Percentiles rank a stretch among this genome's conserved stretches.
Conservation (phyloP, 2,329 filamentous ascomycete genomes). For the Pestalotiopsis sp. region DNA sequence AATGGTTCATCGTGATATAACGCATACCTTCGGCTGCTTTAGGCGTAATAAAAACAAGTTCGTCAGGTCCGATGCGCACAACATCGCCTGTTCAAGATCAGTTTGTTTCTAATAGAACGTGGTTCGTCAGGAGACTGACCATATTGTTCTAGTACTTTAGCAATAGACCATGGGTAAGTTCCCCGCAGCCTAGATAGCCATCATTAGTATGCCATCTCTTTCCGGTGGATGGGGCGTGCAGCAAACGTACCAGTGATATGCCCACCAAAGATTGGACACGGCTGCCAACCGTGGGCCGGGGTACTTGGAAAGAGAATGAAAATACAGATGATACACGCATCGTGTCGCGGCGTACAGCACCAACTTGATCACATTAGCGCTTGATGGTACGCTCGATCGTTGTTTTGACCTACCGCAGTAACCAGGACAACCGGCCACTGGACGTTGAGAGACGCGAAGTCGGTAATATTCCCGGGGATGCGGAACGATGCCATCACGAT, state of each 20-base stretch:
- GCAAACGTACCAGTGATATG: constrained; percentile 1
- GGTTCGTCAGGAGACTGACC: background rate
- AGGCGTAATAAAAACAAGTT: constrained; percentile 20
- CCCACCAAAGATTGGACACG: background rate
- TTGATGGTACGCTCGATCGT: background rate
- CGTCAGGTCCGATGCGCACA: constrained; percentile 22
- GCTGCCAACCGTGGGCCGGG: background rate
- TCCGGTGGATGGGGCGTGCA: background rate
- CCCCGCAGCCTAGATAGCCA: constrained; percentile 7
- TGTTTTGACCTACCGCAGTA: background rate
- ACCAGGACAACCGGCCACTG: background rate
- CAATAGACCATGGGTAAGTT: constrained; percentile 9
- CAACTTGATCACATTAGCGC: background rate
- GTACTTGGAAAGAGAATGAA: background rate
- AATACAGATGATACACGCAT: background rate
- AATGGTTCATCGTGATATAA: background rate
- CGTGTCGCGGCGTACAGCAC: background rate
- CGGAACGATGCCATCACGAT: background rate
- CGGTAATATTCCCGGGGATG: background rate
- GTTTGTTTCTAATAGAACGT: background rate
- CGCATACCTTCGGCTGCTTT: constrained; percentile 12
- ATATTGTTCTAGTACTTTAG: constrained; percentile 10
- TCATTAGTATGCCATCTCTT: background rate
- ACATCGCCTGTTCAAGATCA: constrained; percentile 15
- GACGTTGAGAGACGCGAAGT: background rate